Conservation (phyloP, 192 early-diverging fungal genomes). For the Backusella parvicylindrica region DNA sequence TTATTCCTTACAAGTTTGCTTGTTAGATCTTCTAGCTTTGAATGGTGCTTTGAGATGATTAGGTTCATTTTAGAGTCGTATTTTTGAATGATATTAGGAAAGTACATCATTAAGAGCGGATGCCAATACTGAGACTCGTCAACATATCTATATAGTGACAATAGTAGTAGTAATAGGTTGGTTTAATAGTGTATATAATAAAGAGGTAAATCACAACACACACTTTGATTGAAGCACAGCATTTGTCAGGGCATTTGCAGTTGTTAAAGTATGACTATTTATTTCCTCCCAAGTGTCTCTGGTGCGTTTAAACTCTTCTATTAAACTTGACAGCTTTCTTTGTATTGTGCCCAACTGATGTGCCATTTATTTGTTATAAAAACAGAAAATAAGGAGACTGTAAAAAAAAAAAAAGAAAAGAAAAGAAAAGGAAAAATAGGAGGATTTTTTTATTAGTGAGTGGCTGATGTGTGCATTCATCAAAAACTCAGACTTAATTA, state of each 20-base stretch:
- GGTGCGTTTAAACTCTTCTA: conserved; percentile 26
- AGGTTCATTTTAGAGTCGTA: conserved; percentile 24
- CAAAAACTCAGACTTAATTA: neutral
- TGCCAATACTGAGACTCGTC: conserved; percentile 33
- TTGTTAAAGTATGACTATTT: conserved; percentile 23
- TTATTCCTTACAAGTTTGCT: conserved; percentile 16
- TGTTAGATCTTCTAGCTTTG: conserved; percentile 3
- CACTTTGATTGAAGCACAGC: conserved; percentile 27
- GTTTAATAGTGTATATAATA: neutral
- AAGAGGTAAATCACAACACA: neutral
- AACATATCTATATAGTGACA: conserved; percentile 14
- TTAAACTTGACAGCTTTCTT: conserved; percentile 23
- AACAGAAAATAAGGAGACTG: neutral
- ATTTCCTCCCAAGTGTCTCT: conserved; percentile 28
- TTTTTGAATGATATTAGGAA: conserved; percentile 15
- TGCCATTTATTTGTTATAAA: neutral
- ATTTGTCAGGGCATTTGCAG: conserved; percentile 24
- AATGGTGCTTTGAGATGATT: neutral
- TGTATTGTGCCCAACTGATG: conserved; percentile 19
- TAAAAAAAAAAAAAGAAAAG: neutral
- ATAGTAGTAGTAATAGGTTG: neutral
- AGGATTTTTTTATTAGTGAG: neutral
- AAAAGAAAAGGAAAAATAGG: neutral
- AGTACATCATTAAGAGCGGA: conserved; percentile 8
- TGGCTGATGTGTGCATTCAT: neutral